Evolutionary conservation across 2,329 filamentous ascomycete genomes (phyloP), one percentile per base, ranked within the genome.

Genomic region (Xylaria sp.): DNA sequence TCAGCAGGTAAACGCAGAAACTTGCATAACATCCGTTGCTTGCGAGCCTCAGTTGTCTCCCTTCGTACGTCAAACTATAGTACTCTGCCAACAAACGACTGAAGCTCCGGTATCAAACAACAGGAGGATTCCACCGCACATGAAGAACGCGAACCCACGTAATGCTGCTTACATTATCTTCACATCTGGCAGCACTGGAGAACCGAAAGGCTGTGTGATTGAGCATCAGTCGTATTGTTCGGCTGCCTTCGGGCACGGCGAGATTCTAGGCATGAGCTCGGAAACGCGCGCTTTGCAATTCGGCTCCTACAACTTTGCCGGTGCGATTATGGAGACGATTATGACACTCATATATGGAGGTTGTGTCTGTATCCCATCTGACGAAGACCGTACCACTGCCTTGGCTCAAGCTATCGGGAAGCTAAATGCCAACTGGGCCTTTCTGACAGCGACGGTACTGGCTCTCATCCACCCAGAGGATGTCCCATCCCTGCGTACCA

Each of bases 151-250:
- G 26, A 23, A 4, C n/a, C 66, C 69, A 38, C 51, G 60, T 28
- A 67, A 72, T 33, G 66, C 65, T 33, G 66, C 69, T n/a, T 74
- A 73, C 38, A 82, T 85, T 70, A 83, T 85, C 75, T 74, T 86
- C 83, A 63, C 85, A 81, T 66, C 61, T 17, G 84, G 84, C 26
- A 85, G 82, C n/a, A 86, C 84, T 3, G 84, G 84, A 11, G 75
- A 78, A 42, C 84, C 84, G 4, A 86, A 86, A 75, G 84, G 84
- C 31, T 82, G 85, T 26, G 78, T 84, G 23, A 59, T 78, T 33
- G 46, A 58, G 17, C 72, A 69, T 36, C 56, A 44, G 44, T 33
- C 60, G 2, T 62, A 58, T 36, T 65, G 58, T n/a, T 62, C 60
- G 20, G 60, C 56, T n/a, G 61, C 65, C 9, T 40, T 44, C 13